Evolutionary conservation across 2,329 filamentous ascomycete species (phyloP), one percentile per base, ranked within the genome.

Genomic region (Huntiella omanensis): DNA sequence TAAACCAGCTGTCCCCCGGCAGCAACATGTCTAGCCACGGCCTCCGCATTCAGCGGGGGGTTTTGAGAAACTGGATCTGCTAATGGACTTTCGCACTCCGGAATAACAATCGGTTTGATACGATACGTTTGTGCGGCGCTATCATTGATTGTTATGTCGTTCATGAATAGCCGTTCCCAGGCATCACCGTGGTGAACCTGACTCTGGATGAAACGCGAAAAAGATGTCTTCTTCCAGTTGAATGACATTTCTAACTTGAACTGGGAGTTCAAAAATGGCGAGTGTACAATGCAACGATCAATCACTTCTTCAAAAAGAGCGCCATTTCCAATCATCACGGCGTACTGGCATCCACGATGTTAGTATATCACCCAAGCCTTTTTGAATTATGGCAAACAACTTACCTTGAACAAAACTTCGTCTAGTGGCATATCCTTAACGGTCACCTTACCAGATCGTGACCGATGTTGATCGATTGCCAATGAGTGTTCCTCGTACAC

Each of bases 181-280:
- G 33, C 35, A 5, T 38, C 35, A 15, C 40, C 40, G 4, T 33
- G 19, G 19, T n/a, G 17, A 15, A 36, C n/a, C 10, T 45, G 12
- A 5, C 5, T 34, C 2, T 55, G 59, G 39, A 77, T 55, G 66
- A 68, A 73, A 17, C 62, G 62, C 49, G 66, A 62, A 50, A 77
- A 70, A 4, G 55, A 55, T 0, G 69, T 73, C 2, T 52, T 44
- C 6, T 53, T 51, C 70, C 69, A 73, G 33, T 62, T 57, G 19
- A 66, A 56, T 0, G 55, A 53, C 4, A 52, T 48, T 17, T 65
- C 64, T 43, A 65, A 65, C 1, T 61, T 54, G 40, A 73, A 69
- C 47, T 76, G 71, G 4, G 63, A 62, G 10, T 73, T 60, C 2
- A 77, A 57, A 50, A 75, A 74, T 1, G 62, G 55, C 1, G 66